A percentile compares a stretch with the other conserved stretches of the same genome.
Conservation (phyloP, 2,329 filamentous ascomycete species). For the Tolypocladium sp. region DNA sequence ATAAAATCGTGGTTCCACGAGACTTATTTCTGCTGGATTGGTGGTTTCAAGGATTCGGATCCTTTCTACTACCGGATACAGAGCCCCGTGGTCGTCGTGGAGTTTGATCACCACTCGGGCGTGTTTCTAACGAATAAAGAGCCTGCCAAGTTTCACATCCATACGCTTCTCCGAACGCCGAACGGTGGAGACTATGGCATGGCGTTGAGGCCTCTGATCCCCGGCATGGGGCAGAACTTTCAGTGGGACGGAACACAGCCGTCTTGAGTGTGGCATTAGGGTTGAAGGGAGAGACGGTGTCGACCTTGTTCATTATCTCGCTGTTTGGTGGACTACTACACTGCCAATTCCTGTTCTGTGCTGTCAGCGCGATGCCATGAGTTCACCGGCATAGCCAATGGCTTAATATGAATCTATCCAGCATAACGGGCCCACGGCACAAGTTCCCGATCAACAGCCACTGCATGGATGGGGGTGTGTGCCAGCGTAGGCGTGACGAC, state of each 20-base stretch:
- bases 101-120: conserved; percentile 74
- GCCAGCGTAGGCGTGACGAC: too few relatives aligned
- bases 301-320: too few relatives aligned
- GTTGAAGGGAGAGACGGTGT: too few relatives aligned
- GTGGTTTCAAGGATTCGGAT: conserved; percentile 55
- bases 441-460: background rate
- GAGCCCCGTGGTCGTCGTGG: conserved; percentile 63
- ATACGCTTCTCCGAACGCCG: conserved; percentile 62
- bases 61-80: conserved; percentile 73
- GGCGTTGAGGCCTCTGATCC: conserved; percentile 32
- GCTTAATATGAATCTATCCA: background rate
- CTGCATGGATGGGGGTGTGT: background rate
- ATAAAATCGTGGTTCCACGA: conserved; percentile 50
- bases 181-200: conserved; percentile 71
- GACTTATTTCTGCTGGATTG: conserved; percentile 76
- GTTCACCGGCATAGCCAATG: background rate
- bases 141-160: conserved; percentile 71
- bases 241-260: conserved; percentile 7
- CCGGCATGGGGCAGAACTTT: conserved; percentile 15
- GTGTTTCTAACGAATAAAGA: conserved; percentile 67
- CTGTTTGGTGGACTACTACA: background rate
- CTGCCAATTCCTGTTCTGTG: background rate
- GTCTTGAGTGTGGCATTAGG: background rate
- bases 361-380: background rate
- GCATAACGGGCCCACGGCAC: background rate